Evolutionary conservation across 352 stramenopile species (phyloP), one percentile per base, ranked within the genome.

Genomic region (Pythium sp.): DNA sequence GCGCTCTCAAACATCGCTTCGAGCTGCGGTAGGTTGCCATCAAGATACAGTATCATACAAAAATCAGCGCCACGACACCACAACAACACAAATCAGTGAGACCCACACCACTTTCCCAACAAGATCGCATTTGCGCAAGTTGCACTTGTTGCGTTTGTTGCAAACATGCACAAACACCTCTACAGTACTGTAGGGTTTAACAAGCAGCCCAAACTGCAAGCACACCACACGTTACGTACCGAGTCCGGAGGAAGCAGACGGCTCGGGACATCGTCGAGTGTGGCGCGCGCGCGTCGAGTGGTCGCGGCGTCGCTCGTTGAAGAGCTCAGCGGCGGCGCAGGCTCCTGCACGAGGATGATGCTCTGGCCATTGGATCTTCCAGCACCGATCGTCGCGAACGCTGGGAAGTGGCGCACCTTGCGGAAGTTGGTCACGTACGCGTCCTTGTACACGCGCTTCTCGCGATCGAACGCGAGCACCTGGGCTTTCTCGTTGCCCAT

Each of bases 361-460:
- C 81, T 90, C 58, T 80, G 72, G 36, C 75, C 78, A 14, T 89
- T 71, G 57, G 78, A 72, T 28, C 66, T 67, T n/a, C 78, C 80
- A 9, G 76, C 61, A 28, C 78, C 82, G 62, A 90, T 83, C 14
- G 74, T 73, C 30, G 78, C 79, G 41, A 91, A 79, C 64, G 81
- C 79, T n/a, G 83, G 82, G 72, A 93, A 93, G 69, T 90, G 76
- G 62, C 85, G 82, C 73, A 92, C 79, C 22, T 81, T 80, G 58
- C 81, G 80, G 58, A 91, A 93, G 62, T 87, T 86, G 56, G 83
- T 70, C 32, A 90, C 85, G 59, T 91, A 89, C 0, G 83, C 83
- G 67, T 91, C 80, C 73, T 91, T 92, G 68, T 90, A 91, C 47
- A 88, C 73, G 65, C 82, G 79, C 79, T 89, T 93, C 64, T 93